Evolutionary conservation across 257 asterid species (phyloP).

Genomic region (Fraxinus americana): DNA sequence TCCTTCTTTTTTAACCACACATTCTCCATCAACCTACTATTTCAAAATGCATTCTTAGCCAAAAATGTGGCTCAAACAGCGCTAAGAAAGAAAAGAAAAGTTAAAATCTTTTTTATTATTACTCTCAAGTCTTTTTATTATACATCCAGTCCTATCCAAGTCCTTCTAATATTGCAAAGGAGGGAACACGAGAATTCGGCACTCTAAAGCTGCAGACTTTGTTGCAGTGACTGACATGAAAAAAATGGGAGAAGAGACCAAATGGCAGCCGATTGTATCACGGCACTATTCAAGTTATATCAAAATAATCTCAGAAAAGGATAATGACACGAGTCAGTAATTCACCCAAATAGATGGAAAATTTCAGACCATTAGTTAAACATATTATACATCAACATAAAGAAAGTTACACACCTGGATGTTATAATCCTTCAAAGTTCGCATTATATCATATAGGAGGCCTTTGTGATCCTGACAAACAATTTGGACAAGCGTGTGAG

Average conservation of each 20-base stretch:
- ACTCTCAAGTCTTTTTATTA: no score
- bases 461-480: slow-evolving; percentile 55
- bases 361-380: background rate
- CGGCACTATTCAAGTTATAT: background rate
- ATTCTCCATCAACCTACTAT: no score
- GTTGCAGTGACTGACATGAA: background rate
- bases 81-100: background rate
- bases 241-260: background rate
- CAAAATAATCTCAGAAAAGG: no score
- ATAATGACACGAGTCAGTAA: background rate
- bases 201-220: background rate
- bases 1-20: no score
- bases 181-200: background rate
- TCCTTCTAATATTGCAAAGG: background rate
- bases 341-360: background rate
- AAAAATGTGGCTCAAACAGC: no score
- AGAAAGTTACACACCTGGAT: slow-evolving; percentile 34
- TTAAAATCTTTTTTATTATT: no score
- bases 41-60: no score
- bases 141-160: background rate
- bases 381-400: background rate
- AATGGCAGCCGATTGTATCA: background rate
- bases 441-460: slow-evolving; percentile 52
- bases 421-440: slow-evolving; percentile 52
- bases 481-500: slow-evolving; percentile 53